Conservation (phyloP, 2,329 filamentous ascomycete species). For the Didymella exigua region DNA sequence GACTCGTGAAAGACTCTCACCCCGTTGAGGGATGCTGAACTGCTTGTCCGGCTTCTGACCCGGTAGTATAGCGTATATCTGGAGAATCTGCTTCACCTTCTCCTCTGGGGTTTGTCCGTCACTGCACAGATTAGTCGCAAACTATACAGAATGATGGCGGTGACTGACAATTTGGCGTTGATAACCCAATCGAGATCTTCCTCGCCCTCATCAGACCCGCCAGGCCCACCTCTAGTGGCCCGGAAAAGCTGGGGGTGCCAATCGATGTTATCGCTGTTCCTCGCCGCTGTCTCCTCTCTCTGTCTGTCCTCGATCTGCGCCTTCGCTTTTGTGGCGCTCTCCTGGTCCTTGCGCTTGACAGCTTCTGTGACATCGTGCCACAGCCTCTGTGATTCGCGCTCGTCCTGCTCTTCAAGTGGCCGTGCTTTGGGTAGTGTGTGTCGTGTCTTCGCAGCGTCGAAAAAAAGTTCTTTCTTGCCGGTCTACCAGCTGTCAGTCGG, state of each 20-base stretch:
- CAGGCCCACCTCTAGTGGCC: slow-evolving; percentile 70
- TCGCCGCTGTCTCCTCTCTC: slow-evolving; percentile 81
- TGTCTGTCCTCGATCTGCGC: slow-evolving; percentile 94
- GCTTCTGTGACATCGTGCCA: slow-evolving; percentile 84
- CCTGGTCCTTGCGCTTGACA: slow-evolving; percentile 83
- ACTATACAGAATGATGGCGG: not conserved
- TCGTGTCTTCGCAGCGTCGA: slow-evolving; percentile 80
- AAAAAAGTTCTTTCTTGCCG: slow-evolving; percentile 85
- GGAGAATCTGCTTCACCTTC: slow-evolving; percentile 80
- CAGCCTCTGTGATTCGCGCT: slow-evolving; percentile 85
- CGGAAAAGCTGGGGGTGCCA: slow-evolving; percentile 91
- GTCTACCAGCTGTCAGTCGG: slow-evolving; percentile 62
- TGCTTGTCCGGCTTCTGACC: slow-evolving; percentile 67
- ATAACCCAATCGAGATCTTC: slow-evolving; percentile 96
- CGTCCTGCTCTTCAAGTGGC: slow-evolving; percentile 83
- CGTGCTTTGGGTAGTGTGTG: slow-evolving; percentile 75
- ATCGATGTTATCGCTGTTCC: slow-evolving; percentile 77
- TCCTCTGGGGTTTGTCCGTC: slow-evolving; percentile 70
- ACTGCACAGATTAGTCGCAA: slow-evolving; percentile 16
- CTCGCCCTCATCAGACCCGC: slow-evolving; percentile 76
- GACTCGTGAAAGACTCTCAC: slow-evolving; percentile 28
- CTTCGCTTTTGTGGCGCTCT: slow-evolving; percentile 90
- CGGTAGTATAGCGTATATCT: slow-evolving; percentile 82
- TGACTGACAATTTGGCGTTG: slow-evolving; percentile 76
- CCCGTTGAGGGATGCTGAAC: slow-evolving; percentile 63